Conservation (phyloP, 208 protist species). For the Leishmania tropica region DNA sequence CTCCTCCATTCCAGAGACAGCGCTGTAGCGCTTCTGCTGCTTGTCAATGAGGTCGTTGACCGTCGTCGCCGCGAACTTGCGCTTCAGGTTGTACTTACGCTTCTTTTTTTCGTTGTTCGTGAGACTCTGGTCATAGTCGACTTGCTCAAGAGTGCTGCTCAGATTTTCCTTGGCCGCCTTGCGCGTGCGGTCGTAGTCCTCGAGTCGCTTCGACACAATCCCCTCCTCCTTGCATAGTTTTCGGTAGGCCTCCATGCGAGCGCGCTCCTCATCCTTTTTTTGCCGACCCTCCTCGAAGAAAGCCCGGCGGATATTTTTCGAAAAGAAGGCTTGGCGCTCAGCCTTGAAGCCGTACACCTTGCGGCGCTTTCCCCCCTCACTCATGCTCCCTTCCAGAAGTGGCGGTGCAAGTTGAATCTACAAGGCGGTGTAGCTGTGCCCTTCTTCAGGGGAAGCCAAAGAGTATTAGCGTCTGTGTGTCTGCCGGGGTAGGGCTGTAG, state of each 20-base stretch:
- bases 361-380: conserved; percentile 34
- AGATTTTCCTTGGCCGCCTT: conserved; percentile 45
- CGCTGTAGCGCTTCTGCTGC: conserved; percentile 59
- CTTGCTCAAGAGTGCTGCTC: conserved; percentile 50
- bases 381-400: conserved; percentile 10
- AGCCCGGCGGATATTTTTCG: conserved; percentile 60
- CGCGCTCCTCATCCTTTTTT: conserved; percentile 77
- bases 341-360: conserved; percentile 66
- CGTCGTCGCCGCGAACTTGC: conserved; percentile 80
- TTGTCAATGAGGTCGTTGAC: conserved; percentile 71
- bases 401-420: neutral
- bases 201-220: conserved; percentile 77
- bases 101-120: conserved; percentile 89
- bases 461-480: neutral
- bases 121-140: conserved; percentile 87
- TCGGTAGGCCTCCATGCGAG: conserved; percentile 90
- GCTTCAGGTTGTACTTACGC: conserved; percentile 88
- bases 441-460: neutral
- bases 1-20: conserved; percentile 61
- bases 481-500: no score
- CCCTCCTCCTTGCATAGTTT: conserved; percentile 83
- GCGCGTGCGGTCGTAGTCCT: conserved; percentile 76
- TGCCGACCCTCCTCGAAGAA: conserved; percentile 66
- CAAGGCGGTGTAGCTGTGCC: neutral
- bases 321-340: conserved; percentile 78